Percentiles rank a stretch among this genome's conserved stretches.
phyloP scores from a whole-genome alignment of 2,329 filamentous ascomycete species.

The Colletotrichum melonis region DNA sequence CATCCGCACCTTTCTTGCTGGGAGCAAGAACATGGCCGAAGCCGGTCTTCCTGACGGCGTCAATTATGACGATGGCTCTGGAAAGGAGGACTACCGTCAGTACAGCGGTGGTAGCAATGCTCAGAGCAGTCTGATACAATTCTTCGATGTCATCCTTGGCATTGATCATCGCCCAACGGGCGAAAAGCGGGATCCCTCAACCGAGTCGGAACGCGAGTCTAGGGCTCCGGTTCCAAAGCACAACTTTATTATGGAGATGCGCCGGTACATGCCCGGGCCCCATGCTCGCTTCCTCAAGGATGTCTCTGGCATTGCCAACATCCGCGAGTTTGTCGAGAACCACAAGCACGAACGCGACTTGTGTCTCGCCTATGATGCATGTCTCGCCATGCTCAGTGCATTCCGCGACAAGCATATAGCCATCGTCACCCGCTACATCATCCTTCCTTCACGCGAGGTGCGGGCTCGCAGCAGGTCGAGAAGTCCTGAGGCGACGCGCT shows the following conservation, averaged over 20 bases:
- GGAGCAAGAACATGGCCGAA: constrained; percentile 97
- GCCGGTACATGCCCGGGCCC: constrained; percentile 93
- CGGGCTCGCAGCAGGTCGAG: constrained; percentile 72
- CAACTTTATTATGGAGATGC: constrained; percentile 98
- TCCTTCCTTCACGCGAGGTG: constrained; percentile 84
- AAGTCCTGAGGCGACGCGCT: constrained; percentile 63
- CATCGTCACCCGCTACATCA: constrained; percentile 95
- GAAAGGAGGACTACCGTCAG: constrained; percentile 77
- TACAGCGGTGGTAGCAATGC: constrained; percentile 96
- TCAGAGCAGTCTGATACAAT: constrained; percentile 95
- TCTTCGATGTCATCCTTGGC: constrained; percentile 93
- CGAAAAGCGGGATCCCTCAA: constrained; percentile 64
- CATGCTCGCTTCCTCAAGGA: constrained; percentile 91
- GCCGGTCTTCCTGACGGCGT: constrained; percentile 90
- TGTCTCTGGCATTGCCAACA: constrained; percentile 83
- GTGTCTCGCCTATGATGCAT: constrained; percentile 88
- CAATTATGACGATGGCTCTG: constrained; percentile 84
- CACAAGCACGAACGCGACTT: constrained; percentile 72
- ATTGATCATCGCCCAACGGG: constrained; percentile 93
- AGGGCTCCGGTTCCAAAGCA: constrained; percentile 61
- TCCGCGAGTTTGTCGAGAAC: constrained; percentile 82
- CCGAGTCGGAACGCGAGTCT: constrained; percentile 58
- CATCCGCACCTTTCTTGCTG: constrained; percentile 94
- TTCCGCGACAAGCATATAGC: constrained; percentile 96
- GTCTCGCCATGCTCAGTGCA: constrained; percentile 74